These are phyloP conservation scores for Cryphonectria parasitica DNA, from an alignment of 2,329 filamentous ascomycete genomes.

Conservation along the genomic window DNA sequence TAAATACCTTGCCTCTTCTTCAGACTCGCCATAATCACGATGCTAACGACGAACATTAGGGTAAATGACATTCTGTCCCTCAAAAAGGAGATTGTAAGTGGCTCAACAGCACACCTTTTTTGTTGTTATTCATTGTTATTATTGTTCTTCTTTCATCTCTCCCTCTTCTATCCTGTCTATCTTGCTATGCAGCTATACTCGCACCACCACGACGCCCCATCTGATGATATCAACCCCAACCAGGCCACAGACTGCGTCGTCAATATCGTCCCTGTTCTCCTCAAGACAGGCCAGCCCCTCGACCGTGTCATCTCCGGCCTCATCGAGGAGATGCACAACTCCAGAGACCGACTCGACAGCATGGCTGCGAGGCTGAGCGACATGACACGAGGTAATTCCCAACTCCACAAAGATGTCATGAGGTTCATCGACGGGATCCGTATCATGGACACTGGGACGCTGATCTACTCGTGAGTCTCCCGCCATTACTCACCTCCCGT, in stretches of 20 bases:
- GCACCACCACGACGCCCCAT: neutral
- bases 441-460: slow-evolving; percentile 38
- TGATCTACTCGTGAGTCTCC: slow-evolving; percentile 39
- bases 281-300: slow-evolving; percentile 23
- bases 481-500: no score
- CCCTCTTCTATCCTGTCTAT: neutral
- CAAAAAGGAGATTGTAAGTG: slow-evolving; percentile 34
- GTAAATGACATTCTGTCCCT: slow-evolving; percentile 33
- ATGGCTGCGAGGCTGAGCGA: slow-evolving; percentile 18
- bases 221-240: neutral
- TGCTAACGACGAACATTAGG: slow-evolving; percentile 15
- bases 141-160: neutral
- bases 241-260: slow-evolving; percentile 32
- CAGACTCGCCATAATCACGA: rapidly evolving
- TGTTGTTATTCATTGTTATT: no score
- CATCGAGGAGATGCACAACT: slow-evolving; percentile 23
- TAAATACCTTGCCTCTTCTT: neutral
- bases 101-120: no score
- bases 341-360: slow-evolving; percentile 26
- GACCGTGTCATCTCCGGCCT: slow-evolving; percentile 18
- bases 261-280: slow-evolving; percentile 31
- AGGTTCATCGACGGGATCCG: slow-evolving; percentile 39
- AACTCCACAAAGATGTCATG: slow-evolving; percentile 27
- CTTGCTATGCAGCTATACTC: neutral
- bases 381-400: slow-evolving; percentile 26